phyloP scores from a whole-genome alignment of 805 yeast genomes.

The Starmerella apis region DNA sequence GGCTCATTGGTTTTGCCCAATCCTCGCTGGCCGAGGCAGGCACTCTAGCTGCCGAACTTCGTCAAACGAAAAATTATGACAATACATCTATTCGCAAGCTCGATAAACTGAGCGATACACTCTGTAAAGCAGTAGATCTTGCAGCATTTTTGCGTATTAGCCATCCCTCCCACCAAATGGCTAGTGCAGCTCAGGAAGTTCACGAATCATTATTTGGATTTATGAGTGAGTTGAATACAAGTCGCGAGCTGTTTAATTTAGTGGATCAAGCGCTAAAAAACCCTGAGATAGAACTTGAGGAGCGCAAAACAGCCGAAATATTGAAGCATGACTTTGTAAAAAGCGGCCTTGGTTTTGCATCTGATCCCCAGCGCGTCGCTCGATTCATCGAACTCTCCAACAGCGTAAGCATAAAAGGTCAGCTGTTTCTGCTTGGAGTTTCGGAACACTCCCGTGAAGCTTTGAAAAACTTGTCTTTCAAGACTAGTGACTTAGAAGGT shows the following conservation, averaged over 20 bases:
- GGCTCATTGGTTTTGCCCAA: slow-evolving; percentile 55
- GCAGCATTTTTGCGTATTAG: slow-evolving; percentile 85
- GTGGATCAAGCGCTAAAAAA: slow-evolving; percentile 30
- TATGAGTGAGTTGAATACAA: slow-evolving; percentile 86
- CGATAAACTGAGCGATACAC: slow-evolving; percentile 75
- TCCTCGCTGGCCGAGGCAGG: slow-evolving; percentile 59
- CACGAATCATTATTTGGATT: slow-evolving; percentile 84
- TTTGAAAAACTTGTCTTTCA: slow-evolving; percentile 19
- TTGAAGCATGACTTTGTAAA: slow-evolving; percentile 76
- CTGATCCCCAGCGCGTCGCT: slow-evolving; percentile 44
- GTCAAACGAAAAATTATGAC: slow-evolving; percentile 26
- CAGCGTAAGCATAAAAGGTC: slow-evolving; percentile 69
- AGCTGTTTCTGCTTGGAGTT: slow-evolving; percentile 50
- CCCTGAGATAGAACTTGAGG: slow-evolving; percentile 55
- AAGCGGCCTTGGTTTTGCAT: slow-evolving; percentile 75
- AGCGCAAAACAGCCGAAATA: slow-evolving; percentile 68
- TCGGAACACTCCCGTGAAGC: slow-evolving; percentile 22
- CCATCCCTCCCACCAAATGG: slow-evolving; percentile 66
- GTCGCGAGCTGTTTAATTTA: slow-evolving; percentile 54
- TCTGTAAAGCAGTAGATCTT: slow-evolving; percentile 87
- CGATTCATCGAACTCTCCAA: slow-evolving; percentile 66
- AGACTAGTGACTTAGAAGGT: slow-evolving; percentile 27
- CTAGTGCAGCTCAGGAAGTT: slow-evolving; percentile 72
- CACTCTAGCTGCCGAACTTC: slow-evolving; percentile 47
- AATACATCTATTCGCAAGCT: slow-evolving; percentile 46